These are phyloP conservation scores for Lunularia cruciata DNA, from an alignment of 225 moss, liverwort and hornwort genomes.

Conservation along the genomic window DNA sequence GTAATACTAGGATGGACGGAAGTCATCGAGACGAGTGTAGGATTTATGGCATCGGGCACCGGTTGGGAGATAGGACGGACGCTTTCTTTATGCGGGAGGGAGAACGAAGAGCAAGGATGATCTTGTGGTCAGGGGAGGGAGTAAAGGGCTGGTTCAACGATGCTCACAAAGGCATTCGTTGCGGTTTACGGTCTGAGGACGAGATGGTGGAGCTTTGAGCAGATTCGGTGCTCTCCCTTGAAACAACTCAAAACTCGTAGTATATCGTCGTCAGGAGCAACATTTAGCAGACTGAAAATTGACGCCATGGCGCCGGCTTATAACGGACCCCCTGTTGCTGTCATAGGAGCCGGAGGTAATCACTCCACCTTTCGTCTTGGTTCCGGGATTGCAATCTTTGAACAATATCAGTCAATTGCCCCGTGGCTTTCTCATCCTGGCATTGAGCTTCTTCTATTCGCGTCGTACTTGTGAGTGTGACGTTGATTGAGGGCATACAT, in stretches of 20 bases:
- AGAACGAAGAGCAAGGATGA: slow-evolving; percentile 5
- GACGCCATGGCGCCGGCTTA: slow-evolving; percentile 12
- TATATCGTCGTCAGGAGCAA: not conserved
- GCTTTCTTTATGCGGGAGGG: not conserved
- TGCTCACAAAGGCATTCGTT: slow-evolving; percentile 7
- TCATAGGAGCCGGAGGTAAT: slow-evolving; percentile 46
- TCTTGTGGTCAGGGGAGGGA: no score
- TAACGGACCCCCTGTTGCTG: slow-evolving; percentile 34
- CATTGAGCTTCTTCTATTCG: no score
- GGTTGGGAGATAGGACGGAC: no score
- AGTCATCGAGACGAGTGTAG: not conserved
- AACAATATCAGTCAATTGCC: no score
- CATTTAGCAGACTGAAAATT: not conserved
- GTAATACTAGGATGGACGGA: not conserved
- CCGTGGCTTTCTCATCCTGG: no score
- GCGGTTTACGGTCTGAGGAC: no score
- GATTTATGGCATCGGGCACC: no score
- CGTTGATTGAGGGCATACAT: no score
- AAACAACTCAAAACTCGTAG: not conserved
- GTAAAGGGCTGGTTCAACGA: not conserved
- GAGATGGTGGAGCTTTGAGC: no score
- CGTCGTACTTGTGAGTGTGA: no score
- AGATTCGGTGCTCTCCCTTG: not conserved
- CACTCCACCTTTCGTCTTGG: no score
- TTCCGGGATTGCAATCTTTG: not conserved